phyloP scores from a whole-genome alignment of 2,329 filamentous ascomycete genomes.

The Fusarium acutatum region DNA sequence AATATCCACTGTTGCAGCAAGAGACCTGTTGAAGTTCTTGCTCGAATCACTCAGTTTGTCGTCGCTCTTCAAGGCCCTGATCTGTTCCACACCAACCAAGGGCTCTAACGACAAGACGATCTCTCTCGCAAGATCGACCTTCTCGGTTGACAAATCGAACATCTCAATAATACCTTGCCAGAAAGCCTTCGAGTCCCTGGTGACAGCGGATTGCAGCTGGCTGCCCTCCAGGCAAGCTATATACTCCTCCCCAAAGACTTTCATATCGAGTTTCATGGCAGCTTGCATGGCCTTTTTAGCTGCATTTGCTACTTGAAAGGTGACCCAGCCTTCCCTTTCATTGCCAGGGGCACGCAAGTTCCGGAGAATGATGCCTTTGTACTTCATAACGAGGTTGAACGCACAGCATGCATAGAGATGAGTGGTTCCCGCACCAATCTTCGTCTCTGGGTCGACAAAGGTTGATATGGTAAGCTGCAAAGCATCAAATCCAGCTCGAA shows the following conservation, averaged over 20 bases:
- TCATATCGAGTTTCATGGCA: constrained; percentile 59
- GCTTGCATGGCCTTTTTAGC: constrained; percentile 61
- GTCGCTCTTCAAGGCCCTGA: constrained; percentile 63
- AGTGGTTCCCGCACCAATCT: constrained; percentile 60
- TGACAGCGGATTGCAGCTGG: constrained; percentile 71
- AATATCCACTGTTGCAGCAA: constrained; percentile 62
- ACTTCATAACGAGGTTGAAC: constrained; percentile 70
- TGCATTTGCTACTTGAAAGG: constrained; percentile 53
- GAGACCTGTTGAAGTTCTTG: constrained; percentile 80
- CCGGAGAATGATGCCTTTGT: constrained; percentile 66
- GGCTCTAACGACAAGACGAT: constrained; percentile 76
- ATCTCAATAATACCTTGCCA: constrained; percentile 64
- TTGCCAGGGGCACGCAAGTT: constrained; percentile 43
- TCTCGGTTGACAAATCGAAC: constrained; percentile 79
- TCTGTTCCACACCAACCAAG: constrained; percentile 79
- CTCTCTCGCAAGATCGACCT: constrained; percentile 76
- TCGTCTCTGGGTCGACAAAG: constrained; percentile 58
- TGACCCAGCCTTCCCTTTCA: constrained; percentile 49
- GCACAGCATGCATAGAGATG: constrained; percentile 71
- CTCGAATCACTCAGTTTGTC: constrained; percentile 50
- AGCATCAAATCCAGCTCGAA: constrained; percentile 69
- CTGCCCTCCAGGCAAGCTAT: constrained; percentile 68
- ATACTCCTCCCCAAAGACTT: constrained; percentile 53
- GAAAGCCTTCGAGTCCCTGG: constrained; percentile 67
- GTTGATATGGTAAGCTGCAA: constrained; percentile 65